A percentile compares a stretch with the other conserved stretches of the same genome.
Conservation (phyloP, 257 asterid genomes). For the Capsicum pubescens region DNA sequence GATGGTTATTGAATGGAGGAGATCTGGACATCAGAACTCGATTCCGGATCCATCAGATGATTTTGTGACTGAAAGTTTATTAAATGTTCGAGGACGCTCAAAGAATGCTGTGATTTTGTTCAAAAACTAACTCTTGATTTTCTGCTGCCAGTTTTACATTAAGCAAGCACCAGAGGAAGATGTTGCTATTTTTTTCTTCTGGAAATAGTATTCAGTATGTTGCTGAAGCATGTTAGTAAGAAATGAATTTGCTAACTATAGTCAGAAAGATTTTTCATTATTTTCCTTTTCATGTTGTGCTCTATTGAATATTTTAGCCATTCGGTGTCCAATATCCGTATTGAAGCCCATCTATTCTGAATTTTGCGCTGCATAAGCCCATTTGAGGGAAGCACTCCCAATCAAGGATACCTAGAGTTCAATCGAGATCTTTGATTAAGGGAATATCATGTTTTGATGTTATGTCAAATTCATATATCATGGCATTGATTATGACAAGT, state of each 20-base stretch:
- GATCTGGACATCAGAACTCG: neutral
- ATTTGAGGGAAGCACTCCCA: too few species aligned
- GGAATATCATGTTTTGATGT: too few species aligned
- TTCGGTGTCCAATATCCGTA: too few species aligned
- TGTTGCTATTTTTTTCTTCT: neutral
- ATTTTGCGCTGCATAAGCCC: too few species aligned
- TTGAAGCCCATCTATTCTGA: too few species aligned
- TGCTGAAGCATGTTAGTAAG: neutral
- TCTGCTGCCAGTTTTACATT: neutral
- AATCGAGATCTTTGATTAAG: too few species aligned
- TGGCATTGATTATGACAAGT: neutral
- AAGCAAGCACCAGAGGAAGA: neutral
- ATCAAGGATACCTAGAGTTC: too few species aligned
- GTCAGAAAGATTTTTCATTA: neutral
- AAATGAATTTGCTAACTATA: neutral
- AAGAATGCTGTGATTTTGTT: conserved; percentile 21
- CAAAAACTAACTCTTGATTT: conserved; percentile 4
- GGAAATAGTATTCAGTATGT: neutral
- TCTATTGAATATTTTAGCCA: neutral
- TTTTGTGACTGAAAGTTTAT: conserved; percentile 7
- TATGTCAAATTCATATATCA: neutral
- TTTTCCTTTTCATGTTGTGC: conserved; percentile 10
- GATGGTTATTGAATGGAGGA: conserved; percentile 25
- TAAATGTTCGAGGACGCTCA: neutral
- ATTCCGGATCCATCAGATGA: conserved; percentile 8